Evolutionary conservation across 75 land plant genomes (phyloP).

Genomic region (Picea sitchensis): DNA sequence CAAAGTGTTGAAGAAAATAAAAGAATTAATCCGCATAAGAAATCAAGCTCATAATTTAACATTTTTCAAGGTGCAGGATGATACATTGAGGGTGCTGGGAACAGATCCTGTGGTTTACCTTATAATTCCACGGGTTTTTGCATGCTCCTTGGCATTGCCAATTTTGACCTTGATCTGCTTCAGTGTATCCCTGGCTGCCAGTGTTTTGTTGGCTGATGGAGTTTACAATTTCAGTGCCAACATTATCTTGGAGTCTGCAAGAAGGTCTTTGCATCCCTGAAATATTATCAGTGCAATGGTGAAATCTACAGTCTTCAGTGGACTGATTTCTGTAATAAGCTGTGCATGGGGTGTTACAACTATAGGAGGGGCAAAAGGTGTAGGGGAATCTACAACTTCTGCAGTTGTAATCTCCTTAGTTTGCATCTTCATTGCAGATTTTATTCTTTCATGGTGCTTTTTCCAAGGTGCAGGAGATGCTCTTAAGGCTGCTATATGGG

Average conservation of each 20-base stretch:
- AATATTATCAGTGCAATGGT: too few species aligned
- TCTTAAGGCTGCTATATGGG: constrained; percentile 49
- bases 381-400: constrained; percentile 96
- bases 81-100: constrained; percentile 84
- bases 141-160: constrained; percentile 73
- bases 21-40: too few species aligned
- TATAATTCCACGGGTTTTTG: constrained; percentile 82
- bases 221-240: too few species aligned
- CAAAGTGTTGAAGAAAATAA: too few species aligned
- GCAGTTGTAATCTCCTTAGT: constrained; percentile 97
- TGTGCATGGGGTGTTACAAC: constrained; percentile 97
- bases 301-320: too few species aligned
- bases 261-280: too few species aligned
- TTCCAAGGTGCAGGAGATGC: constrained; percentile 97
- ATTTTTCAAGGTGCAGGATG: too few species aligned
- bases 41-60: too few species aligned
- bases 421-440: constrained; percentile 90
- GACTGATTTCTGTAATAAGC: too few species aligned
- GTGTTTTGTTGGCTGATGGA: too few species aligned
- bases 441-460: constrained; percentile 83
- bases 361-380: constrained; percentile 94
- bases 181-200: constrained; percentile 82
- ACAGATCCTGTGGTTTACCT: constrained; percentile 88
- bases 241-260: too few species aligned
- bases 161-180: constrained; percentile 81